These are phyloP conservation scores for Myriosclerotinia duriaeana DNA, from an alignment of 2,329 filamentous ascomycete species.

Conservation along the genomic window DNA sequence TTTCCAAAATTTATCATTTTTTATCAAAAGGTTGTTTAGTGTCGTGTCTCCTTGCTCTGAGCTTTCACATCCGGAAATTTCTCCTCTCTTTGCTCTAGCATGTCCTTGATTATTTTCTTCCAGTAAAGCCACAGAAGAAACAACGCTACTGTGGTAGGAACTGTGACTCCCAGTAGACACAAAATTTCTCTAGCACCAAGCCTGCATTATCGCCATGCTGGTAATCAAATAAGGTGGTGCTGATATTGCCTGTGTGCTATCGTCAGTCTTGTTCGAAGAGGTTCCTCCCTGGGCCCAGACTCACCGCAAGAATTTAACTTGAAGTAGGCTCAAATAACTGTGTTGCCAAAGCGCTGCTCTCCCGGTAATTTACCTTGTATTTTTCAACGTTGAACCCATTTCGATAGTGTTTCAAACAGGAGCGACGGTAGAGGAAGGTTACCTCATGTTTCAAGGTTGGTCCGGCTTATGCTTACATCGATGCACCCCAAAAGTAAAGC, in stretches of 20 bases:
- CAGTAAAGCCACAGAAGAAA: not conserved
- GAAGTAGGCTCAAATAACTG: no score
- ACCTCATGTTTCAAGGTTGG: no score
- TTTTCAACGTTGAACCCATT: no score
- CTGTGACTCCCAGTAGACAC: not conserved
- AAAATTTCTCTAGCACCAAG: not conserved
- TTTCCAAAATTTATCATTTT: not conserved
- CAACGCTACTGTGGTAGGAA: not conserved
- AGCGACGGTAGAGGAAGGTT: no score
- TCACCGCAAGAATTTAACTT: constrained; percentile 10
- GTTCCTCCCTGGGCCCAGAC: rapidly evolving
- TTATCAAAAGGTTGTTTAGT: not conserved
- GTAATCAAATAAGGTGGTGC: not conserved
- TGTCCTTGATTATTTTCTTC: not conserved
- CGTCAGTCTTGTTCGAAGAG: not conserved
- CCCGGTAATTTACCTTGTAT: no score
- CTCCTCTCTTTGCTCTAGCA: not conserved
- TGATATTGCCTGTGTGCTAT: constrained; percentile 1
- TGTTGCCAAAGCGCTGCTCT: no score
- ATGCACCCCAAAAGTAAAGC: no score
- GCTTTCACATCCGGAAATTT: not conserved
- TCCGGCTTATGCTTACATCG: no score
- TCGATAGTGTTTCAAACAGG: no score
- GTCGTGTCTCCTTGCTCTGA: not conserved
- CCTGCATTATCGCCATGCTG: not conserved